Base-by-base conservation (phyloP, 306 rosid species). In the Mimosa pudica region DNA sequence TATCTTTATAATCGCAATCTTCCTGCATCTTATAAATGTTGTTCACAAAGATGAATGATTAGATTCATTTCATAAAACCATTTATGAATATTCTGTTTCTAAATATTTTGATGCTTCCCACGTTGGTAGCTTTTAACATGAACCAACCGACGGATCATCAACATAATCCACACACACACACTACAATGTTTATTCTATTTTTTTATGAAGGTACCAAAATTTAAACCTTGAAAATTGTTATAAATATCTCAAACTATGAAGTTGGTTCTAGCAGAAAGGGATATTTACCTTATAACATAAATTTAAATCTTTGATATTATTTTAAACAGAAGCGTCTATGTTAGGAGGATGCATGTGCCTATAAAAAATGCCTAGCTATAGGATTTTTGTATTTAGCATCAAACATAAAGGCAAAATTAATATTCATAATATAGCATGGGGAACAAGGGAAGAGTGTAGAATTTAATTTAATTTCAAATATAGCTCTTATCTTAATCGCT, bases 1-100 rank as follows among this genome's bases (percentile, higher is more conserved):
- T 73, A 77, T 86, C 78, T 3, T 60, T 35, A 63, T 75, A 30
- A 71, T 52, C 55, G 74, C 57, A 61, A 79, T 82, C 75, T 75
- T 70, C 47, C 32, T 60, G 71, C n/a, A 65, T 82, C 47, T 61
- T 7, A 2, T 73, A 86, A 55, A 55, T n/a, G 24, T 83, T 82
- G 52, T 4, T 68, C 30, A 68, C 18, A 68, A 68, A 68, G 89
- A 82, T 68, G 81, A 86, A 47, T 86, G 83, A 80, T 82, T 80
- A 46, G 77, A 76, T 74, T 60, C 65, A 79, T 52, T 80, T 77
- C 44, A 60, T 60, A 49, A 54, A 48, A 71, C 51, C 36, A 80
- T 79, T 35, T 1, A 68, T 82, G 89, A 80, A 86, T 83, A 73
- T 80, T 80, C 86, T 73, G 35, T 67, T 79, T 48, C 35, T 12